phyloP scores from a whole-genome alignment of 176 grass and related monocot genomes.

The Aechmea fasciata region DNA sequence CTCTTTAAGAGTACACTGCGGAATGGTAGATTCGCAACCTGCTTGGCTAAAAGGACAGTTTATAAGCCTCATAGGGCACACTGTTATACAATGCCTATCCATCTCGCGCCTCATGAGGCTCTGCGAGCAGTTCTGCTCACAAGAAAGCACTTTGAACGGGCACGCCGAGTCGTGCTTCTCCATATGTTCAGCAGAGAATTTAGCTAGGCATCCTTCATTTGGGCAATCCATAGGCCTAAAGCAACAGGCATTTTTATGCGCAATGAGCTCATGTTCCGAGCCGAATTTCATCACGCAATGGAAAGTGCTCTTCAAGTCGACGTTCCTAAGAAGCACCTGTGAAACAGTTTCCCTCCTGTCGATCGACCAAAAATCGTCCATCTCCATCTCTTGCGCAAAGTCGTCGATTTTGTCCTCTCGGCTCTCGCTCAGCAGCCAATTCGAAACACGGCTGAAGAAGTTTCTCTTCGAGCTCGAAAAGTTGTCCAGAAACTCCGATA shows the following conservation, averaged over 20 bases:
- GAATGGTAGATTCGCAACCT: conserved; percentile 66
- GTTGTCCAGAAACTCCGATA: conserved; percentile 47
- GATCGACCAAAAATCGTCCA: conserved; percentile 27
- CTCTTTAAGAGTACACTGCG: conserved; percentile 50
- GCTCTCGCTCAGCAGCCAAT: conserved; percentile 64
- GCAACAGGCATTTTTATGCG: conserved; percentile 35
- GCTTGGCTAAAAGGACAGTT: conserved; percentile 73
- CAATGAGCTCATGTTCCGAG: conserved; percentile 22
- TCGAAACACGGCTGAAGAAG: conserved; percentile 70
- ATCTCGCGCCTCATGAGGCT: conserved; percentile 54
- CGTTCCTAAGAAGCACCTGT: conserved; percentile 35
- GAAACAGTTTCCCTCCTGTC: conserved; percentile 22
- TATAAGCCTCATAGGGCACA: conserved; percentile 64
- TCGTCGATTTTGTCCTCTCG: conserved; percentile 67
- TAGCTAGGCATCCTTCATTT: conserved; percentile 35
- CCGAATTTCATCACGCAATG: conserved; percentile 45
- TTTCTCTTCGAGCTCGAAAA: conserved; percentile 60
- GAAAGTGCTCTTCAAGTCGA: conserved; percentile 40
- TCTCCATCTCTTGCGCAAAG: conserved; percentile 52
- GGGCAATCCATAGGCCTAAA: conserved; percentile 45
- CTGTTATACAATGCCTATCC: conserved; percentile 57
- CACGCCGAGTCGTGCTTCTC: conserved; percentile 59
- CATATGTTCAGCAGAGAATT: conserved; percentile 44
- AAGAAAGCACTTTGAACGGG: conserved; percentile 58
- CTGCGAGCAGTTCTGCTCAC: conserved; percentile 52